Evolutionary conservation across 352 stramenopile species (phyloP).

Genomic region (Globisporangium solare): DNA sequence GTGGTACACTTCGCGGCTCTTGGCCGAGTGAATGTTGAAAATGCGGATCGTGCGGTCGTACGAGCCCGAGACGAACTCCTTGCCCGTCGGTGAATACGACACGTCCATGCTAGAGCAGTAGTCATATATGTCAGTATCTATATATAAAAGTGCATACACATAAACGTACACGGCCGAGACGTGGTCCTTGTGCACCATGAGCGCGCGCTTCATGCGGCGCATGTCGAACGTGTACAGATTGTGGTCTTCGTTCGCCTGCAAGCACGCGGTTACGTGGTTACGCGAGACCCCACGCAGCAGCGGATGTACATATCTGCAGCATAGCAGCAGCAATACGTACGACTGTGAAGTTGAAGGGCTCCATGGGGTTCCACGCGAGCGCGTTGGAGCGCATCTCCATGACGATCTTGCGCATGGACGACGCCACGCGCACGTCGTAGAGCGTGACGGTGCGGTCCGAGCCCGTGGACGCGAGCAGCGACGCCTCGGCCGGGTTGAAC

Average conservation of each 20-base stretch:
- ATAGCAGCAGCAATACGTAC: no score
- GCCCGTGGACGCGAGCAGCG: conserved; percentile 93
- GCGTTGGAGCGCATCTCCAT: conserved; percentile 96
- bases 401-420: conserved; percentile 96
- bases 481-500: conserved; percentile 96
- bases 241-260: conserved; percentile 97
- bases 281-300: no score
- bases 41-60: conserved; percentile 99
- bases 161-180: conserved; percentile 91
- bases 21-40: conserved; percentile 88
- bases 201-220: conserved; percentile 91
- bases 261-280: no score
- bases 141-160: neutral
- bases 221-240: conserved; percentile 99
- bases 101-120: conserved; percentile 88
- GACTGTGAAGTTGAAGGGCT: conserved; percentile 99
- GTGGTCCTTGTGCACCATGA: conserved; percentile 98
- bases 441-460: conserved; percentile 91
- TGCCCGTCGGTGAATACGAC: conserved; percentile 95
- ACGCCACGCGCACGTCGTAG: conserved; percentile 90
- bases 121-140: neutral
- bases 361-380: conserved; percentile 99
- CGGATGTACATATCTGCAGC: no score
- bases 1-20: conserved; percentile 94
- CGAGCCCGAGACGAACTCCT: conserved; percentile 96